Conservation (phyloP, 2,329 filamentous ascomycete species). For the Botryotinia globosa region DNA sequence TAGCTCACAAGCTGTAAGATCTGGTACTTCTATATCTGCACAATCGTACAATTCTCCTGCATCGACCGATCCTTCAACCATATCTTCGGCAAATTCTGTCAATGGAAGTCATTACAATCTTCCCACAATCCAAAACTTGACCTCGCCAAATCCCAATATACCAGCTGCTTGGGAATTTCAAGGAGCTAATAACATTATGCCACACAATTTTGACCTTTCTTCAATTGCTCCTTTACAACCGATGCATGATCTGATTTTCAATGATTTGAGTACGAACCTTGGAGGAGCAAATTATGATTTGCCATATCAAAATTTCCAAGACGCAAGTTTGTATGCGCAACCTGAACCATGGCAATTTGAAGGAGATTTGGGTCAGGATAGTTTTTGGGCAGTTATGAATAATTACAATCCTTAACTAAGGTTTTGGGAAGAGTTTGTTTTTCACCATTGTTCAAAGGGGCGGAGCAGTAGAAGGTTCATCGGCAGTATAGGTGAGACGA, state of each 20-base stretch:
- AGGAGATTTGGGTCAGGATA: conserved; percentile 54
- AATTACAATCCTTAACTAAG: conserved; percentile 35
- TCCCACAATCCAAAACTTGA: conserved; percentile 35
- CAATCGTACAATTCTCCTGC: conserved; percentile 15
- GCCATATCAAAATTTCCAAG: conserved; percentile 13
- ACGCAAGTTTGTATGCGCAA: conserved; percentile 17
- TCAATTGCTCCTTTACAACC: conserved; percentile 55
- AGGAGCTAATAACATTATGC: conserved; percentile 6
- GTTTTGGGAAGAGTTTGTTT: not conserved
- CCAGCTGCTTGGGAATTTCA: conserved; percentile 26
- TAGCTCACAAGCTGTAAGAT: conserved; percentile 11
- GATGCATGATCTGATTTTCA: conserved; percentile 55
- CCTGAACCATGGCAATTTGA: conserved; percentile 48
- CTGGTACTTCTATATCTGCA: conserved; percentile 2
- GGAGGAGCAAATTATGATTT: conserved; percentile 9
- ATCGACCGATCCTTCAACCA: conserved; percentile 13
- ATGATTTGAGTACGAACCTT: conserved; percentile 44
- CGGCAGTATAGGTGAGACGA: not conserved
- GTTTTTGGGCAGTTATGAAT: conserved; percentile 56
- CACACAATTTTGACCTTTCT: conserved; percentile 46
- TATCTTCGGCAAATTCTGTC: conserved; percentile 1
- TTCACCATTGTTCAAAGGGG: not conserved
- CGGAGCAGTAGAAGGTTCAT: not conserved
- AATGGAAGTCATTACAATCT: conserved; percentile 28
- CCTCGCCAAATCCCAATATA: conserved; percentile 15